phyloP scores from a whole-genome alignment of 805 yeast species.

The Saccharomycopsis vini region DNA sequence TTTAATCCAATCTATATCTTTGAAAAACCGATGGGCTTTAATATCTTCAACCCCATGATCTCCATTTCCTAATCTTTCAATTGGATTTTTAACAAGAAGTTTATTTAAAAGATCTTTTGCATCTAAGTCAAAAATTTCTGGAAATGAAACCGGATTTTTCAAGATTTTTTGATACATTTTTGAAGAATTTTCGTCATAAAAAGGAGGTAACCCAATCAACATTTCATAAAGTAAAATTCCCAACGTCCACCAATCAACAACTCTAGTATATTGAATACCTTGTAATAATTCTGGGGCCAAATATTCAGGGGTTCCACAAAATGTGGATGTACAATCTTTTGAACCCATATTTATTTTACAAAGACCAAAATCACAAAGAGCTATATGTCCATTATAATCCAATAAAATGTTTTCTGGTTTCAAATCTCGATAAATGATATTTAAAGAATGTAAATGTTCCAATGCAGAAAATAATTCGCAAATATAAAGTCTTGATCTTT shows the following conservation, averaged over 20 bases:
- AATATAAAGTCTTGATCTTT: slow-evolving; percentile 85
- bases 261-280: slow-evolving; percentile 90
- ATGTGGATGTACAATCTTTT: slow-evolving; percentile 81
- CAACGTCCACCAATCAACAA: slow-evolving; percentile 97
- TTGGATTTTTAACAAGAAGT: slow-evolving; percentile 56
- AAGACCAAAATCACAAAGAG: slow-evolving; percentile 92
- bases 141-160: slow-evolving; percentile 82
- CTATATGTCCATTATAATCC: slow-evolving; percentile 96
- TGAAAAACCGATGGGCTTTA: slow-evolving; percentile 68
- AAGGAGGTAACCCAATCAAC: slow-evolving; percentile 96
- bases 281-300: slow-evolving; percentile 87
- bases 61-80: slow-evolving; percentile 66
- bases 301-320: slow-evolving; percentile 98
- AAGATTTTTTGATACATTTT: slow-evolving; percentile 90
- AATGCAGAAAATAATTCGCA: slow-evolving; percentile 90
- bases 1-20: slow-evolving; percentile 61
- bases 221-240: slow-evolving; percentile 93
- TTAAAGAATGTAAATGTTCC: slow-evolving; percentile 82
- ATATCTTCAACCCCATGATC: slow-evolving; percentile 69
- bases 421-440: slow-evolving; percentile 88
- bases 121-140: slow-evolving; percentile 67
- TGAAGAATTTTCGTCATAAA: slow-evolving; percentile 86
- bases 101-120: slow-evolving; percentile 68
- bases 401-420: slow-evolving; percentile 91
- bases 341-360: slow-evolving; percentile 91